Evolutionary conservation across 176 grass and related monocot species (phyloP), one percentile per base, ranked within the genome.

Genomic region (Alloteropsis semialata): DNA sequence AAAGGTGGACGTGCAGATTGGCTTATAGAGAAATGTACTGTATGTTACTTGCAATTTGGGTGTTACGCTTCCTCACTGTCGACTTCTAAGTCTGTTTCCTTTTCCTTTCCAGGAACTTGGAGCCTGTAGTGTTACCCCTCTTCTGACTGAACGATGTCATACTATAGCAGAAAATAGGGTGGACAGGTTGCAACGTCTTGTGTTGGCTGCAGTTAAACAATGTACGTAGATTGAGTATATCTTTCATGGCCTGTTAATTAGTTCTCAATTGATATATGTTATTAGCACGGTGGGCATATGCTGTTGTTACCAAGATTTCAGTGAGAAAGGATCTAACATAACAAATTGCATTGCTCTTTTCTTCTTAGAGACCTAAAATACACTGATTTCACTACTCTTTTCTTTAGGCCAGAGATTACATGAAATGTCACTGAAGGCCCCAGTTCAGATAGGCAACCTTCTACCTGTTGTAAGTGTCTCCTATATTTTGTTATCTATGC

Each of bases 21-120:
- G 96, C 92, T 98, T 65, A 84, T 98, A 69, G 96, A 98, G 86
- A 98, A 98, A 95, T 98, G 89, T 88, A 98, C 96, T 87, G 96
- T 98, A 95, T 92, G 92, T 95, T 85, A 89, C 60, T 45, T 58
- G 54, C 72, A 55, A 24, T 85, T 71, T 77, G 64, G 28, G 28
- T 82, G 27, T 44, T 73, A 4, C 64, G 44, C 25, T 86, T 76
- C 29, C 61, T 59, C 3, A 10, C 71, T 73, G n/a, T 61, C 34
- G 77, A 76, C 54, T 86, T 71, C 56, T 86, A 77, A 77, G 38
- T 38, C 29, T 68, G 16, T 51, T 79, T 49, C 16, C 21, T 48
- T 72, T 24, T 38, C 27, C 22, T 84, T 3, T 70, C 79, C 73
- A 98, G 96, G 96, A 98, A 93, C 84, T 98, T 81, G 96, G 96